Evolutionary conservation across 106 monocot species (phyloP).

Genomic region (Dendrobium nobile): DNA sequence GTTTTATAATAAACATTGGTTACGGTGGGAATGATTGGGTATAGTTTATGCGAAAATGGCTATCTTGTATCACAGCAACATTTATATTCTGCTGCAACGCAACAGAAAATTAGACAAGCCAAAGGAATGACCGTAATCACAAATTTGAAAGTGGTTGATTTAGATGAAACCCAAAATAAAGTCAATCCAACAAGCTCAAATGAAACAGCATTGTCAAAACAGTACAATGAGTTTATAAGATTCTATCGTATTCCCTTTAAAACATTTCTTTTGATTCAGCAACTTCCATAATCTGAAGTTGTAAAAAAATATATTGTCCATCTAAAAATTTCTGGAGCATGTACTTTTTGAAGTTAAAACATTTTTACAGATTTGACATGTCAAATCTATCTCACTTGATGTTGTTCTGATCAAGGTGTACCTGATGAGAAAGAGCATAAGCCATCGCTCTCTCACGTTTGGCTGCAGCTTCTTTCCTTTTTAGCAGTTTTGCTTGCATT

Average conservation of each 20-base stretch:
- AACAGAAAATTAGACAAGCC: background rate
- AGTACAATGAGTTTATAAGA: background rate
- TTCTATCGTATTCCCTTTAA: background rate
- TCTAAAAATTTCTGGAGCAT: background rate
- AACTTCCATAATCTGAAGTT: background rate
- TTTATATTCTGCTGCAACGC: background rate
- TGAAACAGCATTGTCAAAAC: background rate
- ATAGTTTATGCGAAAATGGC: too few relatives aligned
- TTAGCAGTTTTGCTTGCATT: constrained; percentile 74
- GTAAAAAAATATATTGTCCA: background rate
- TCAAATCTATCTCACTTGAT: background rate
- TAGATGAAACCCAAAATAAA: background rate
- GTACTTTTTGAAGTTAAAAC: background rate
- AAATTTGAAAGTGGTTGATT: background rate
- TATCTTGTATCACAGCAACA: background rate
- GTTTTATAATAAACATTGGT: too few relatives aligned
- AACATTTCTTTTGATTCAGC: background rate
- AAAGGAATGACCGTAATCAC: background rate
- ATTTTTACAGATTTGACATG: background rate
- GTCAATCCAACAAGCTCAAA: background rate
- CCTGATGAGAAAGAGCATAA: constrained; percentile 90
- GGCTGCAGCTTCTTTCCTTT: constrained; percentile 88
- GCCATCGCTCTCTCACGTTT: constrained; percentile 96
- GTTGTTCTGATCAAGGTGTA: constrained; percentile 11
- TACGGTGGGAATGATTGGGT: too few relatives aligned